These are phyloP conservation scores for Microthlaspi erraticum DNA, from an alignment of 345 rosid species.

Conservation along the genomic window DNA sequence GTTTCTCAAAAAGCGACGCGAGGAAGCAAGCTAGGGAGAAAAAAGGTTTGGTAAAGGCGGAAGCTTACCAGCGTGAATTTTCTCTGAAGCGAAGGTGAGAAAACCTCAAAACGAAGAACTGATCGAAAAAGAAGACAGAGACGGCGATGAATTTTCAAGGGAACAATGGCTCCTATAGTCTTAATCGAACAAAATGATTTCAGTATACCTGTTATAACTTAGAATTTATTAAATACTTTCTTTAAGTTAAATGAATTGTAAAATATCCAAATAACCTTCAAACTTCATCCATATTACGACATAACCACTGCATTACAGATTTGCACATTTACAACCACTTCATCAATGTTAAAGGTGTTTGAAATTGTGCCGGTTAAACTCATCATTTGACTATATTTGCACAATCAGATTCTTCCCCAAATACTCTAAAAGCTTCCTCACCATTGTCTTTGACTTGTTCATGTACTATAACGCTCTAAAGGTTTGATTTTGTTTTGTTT, in stretches of 20 bases:
- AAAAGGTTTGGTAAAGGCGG: not conserved
- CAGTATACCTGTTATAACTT: too few relatives aligned
- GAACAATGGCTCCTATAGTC: too few relatives aligned
- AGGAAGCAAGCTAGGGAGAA: not conserved
- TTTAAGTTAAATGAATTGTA: too few relatives aligned
- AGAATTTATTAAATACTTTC: too few relatives aligned
- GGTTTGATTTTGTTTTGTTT: not conserved
- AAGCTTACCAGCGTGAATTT: constrained; percentile 14
- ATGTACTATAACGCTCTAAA: constrained; percentile 53
- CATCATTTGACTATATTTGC: too few relatives aligned
- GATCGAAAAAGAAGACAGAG: not conserved
- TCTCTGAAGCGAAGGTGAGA: constrained; percentile 2
- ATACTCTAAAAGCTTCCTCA: constrained; percentile 47
- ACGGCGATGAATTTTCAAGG: not conserved
- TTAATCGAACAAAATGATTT: too few relatives aligned
- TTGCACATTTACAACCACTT: too few relatives aligned
- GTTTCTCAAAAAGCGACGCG: not conserved
- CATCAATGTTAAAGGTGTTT: too few relatives aligned
- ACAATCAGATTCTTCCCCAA: constrained; percentile 50
- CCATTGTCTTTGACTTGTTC: constrained; percentile 48
- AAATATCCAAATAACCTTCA: too few relatives aligned
- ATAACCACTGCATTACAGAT: too few relatives aligned
- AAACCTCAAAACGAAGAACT: not conserved
- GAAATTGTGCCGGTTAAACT: too few relatives aligned
- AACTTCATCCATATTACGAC: too few relatives aligned